These are phyloP conservation scores for Trypanosoma scelopori DNA, from an alignment of 208 protist genomes.

Conservation along the genomic window DNA sequence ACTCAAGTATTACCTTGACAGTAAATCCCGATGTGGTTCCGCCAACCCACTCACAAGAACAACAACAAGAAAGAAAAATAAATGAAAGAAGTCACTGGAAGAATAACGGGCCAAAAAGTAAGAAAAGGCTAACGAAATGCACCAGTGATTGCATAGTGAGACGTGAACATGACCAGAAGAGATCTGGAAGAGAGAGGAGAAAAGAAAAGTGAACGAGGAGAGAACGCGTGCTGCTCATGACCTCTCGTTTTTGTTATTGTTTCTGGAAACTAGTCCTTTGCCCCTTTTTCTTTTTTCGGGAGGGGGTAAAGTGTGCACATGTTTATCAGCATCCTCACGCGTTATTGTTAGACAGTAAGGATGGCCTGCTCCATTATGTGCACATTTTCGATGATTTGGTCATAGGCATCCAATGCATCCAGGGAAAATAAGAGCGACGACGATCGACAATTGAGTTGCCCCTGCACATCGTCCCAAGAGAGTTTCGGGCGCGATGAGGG, in stretches of 20 bases:
- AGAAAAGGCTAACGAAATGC: too few species aligned
- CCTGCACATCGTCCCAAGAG: conserved; percentile 7
- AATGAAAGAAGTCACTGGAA: neutral
- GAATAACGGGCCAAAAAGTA: too few species aligned
- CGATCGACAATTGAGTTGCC: neutral
- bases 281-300: too few species aligned
- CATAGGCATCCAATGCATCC: conserved; percentile 10
- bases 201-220: conserved; percentile 18
- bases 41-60: neutral
- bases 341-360: neutral
- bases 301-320: too few species aligned
- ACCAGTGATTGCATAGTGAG: conserved; percentile 15
- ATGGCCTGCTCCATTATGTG: conserved; percentile 13
- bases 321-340: neutral
- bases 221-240: conserved; percentile 14
- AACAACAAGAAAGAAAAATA: conserved; percentile 4
- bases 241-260: conserved; percentile 8
- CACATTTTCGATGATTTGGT: conserved; percentile 11
- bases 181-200: conserved; percentile 8
- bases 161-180: neutral
- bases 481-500: conserved; percentile 4
- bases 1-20: too few species aligned
- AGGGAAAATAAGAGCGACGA: neutral
- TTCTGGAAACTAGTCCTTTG: too few species aligned
- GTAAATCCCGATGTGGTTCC: neutral